phyloP scores from a whole-genome alignment of 2,329 filamentous ascomycete species.

The Claviceps africana region DNA sequence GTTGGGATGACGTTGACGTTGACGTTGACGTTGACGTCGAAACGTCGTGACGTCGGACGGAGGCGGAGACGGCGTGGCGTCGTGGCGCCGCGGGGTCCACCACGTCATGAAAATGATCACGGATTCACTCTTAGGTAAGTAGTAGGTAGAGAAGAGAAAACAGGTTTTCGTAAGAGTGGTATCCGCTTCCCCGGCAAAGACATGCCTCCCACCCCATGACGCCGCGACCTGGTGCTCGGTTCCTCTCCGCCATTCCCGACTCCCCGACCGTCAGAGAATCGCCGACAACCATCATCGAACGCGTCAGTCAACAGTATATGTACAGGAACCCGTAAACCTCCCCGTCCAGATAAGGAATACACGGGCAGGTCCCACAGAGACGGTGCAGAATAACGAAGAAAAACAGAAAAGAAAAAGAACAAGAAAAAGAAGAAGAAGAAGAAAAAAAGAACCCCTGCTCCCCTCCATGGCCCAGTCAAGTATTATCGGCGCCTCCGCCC shows the following conservation, averaged over 20 bases:
- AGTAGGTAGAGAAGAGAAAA: too few relatives aligned
- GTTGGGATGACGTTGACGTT: too few relatives aligned
- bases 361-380: too few relatives aligned
- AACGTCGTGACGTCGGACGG: too few relatives aligned
- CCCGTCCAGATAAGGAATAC: too few relatives aligned
- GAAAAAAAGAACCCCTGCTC: neutral
- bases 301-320: neutral
- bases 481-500: neutral
- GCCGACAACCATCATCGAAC: neutral
- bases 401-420: neutral
- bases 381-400: neutral
- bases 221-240: neutral
- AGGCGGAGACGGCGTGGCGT: too few relatives aligned
- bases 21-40: too few relatives aligned
- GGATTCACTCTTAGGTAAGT: too few relatives aligned
- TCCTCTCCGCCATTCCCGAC: neutral
- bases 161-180: neutral
- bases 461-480: neutral
- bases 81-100: too few relatives aligned
- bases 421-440: neutral
- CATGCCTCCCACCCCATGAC: neutral
- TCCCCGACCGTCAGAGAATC: neutral
- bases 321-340: too few relatives aligned
- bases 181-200: too few relatives aligned
- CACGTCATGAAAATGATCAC: too few relatives aligned